A percentile compares a stretch with the other conserved stretches of the same genome.
Conservation (phyloP, 768 basidiomycete species). For the Tremella fuciformis region DNA sequence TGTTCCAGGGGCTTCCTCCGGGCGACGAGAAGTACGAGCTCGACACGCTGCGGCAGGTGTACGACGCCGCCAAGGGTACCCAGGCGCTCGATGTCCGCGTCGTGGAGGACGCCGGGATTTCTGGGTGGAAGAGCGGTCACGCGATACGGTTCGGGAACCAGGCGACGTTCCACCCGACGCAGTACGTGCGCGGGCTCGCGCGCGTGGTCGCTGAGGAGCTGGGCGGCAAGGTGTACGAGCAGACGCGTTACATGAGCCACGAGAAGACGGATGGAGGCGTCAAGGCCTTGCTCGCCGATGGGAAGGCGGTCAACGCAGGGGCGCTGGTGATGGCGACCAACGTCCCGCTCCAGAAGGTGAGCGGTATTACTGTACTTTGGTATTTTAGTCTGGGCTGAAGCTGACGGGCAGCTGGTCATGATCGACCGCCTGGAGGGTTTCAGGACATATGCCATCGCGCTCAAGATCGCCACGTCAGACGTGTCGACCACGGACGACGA, state of each 20-base stretch:
- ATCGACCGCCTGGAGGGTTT: constrained; percentile 26
- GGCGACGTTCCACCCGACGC: constrained; percentile 30
- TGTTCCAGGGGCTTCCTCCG: constrained; percentile 25
- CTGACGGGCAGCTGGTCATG: constrained; percentile 21
- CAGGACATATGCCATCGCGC: constrained; percentile 26
- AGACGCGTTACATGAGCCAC: constrained; percentile 19
- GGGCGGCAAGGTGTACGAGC: constrained; percentile 27
- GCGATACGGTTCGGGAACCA: constrained; percentile 28
- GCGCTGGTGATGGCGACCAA: constrained; percentile 29
- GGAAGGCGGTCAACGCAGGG: constrained; percentile 13
- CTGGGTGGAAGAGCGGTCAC: constrained; percentile 59
- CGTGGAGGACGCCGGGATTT: constrained; percentile 71
- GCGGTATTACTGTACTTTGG: not conserved
- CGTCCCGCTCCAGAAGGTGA: constrained; percentile 28
- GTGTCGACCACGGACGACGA: constrained; percentile 17
- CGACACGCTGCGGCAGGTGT: constrained; percentile 18
- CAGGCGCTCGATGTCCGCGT: constrained; percentile 54
- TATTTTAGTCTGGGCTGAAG: not conserved
- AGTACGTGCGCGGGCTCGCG: constrained; percentile 25
- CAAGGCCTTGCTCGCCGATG: constrained; percentile 12
- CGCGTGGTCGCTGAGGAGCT: constrained; percentile 15
- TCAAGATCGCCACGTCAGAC: constrained; percentile 18
- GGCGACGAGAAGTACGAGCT: constrained; percentile 11
- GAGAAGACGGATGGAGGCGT: constrained; percentile 16
- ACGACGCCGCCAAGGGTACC: constrained; percentile 56